phyloP scores from a whole-genome alignment of 495 filamentous ascomycete species.

The Pseudomonodictys pantanalensis region DNA sequence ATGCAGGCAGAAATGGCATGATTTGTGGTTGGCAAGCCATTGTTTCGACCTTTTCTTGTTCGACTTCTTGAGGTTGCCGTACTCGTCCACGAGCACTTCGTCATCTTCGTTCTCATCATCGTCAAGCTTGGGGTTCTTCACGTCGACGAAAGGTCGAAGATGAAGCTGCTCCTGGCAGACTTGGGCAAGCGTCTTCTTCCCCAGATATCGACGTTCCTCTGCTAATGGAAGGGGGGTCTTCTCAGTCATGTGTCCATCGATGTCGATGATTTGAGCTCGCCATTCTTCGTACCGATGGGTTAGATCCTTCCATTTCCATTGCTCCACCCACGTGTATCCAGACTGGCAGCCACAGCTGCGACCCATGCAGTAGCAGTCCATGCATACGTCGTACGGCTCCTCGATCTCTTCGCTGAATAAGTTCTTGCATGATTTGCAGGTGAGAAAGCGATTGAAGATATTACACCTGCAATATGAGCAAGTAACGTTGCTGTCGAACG shows the following conservation, averaged over 20 bases:
- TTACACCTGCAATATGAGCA: constrained; percentile 96
- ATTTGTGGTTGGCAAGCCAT: constrained; percentile 47
- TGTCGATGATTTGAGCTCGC: constrained; percentile 68
- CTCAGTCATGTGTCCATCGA: constrained; percentile 59
- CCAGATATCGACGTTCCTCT: constrained; percentile 58
- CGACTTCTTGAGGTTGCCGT: constrained; percentile 47
- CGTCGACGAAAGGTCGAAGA: constrained; percentile 63
- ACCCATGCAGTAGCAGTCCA: constrained; percentile 95
- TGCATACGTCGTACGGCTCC: constrained; percentile 82
- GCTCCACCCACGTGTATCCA: constrained; percentile 83
- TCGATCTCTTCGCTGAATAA: constrained; percentile 45
- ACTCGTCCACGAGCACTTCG: constrained; percentile 43
- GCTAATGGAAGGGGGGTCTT: constrained; percentile 62
- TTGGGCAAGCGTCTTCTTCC: constrained; percentile 76
- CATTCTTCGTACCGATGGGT: constrained; percentile 74
- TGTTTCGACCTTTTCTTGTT: constrained; percentile 48
- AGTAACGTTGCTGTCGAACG: constrained; percentile 83
- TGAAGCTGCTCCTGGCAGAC: constrained; percentile 85
- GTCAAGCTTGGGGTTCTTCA: constrained; percentile 45
- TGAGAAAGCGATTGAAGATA: constrained; percentile 95
- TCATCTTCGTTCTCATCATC: constrained; percentile 42
- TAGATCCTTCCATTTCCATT: constrained; percentile 82
- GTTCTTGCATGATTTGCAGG: constrained; percentile 72
- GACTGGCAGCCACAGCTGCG: constrained; percentile 86
- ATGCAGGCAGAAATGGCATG: constrained; percentile 78